Conservation (phyloP, 352 stramenopile genomes). For the Phytophthora aleatoria region DNA sequence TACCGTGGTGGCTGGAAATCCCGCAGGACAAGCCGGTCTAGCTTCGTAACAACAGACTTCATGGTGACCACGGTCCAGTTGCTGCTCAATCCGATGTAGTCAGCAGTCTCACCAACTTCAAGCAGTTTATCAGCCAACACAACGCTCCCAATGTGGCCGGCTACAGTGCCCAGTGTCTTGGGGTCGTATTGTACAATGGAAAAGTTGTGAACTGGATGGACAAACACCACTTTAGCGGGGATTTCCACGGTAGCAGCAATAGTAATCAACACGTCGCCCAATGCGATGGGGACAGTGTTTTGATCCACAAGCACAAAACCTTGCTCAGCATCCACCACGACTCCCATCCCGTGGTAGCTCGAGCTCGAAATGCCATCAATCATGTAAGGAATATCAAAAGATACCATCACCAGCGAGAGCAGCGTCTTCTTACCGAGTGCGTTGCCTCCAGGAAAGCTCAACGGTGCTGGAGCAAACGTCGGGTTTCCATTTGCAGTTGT, state of each 20-base stretch:
- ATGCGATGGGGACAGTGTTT: constrained; percentile 90
- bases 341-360: constrained; percentile 88
- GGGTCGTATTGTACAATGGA: constrained; percentile 91
- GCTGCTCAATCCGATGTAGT: constrained; percentile 87
- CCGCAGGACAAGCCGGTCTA: constrained; percentile 78
- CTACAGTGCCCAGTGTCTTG: constrained; percentile 62
- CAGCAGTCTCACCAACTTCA: constrained; percentile 72
- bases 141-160: constrained; percentile 61
- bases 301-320: constrained; percentile 93
- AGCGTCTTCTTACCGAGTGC: constrained; percentile 74
- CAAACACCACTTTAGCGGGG: constrained; percentile 86
- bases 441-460: constrained; percentile 76
- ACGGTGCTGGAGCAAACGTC: constrained; percentile 54
- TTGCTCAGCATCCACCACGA: constrained; percentile 82
- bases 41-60: constrained; percentile 87
- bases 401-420: constrained; percentile 88
- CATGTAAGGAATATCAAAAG: constrained; percentile 93
- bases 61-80: constrained; percentile 89
- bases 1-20: constrained; percentile 88
- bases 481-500: constrained; percentile 47
- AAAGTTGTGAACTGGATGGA: constrained; percentile 94
- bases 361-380: constrained; percentile 91
- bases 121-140: constrained; percentile 66
- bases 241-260: constrained; percentile 90
- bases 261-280: constrained; percentile 88